Conservation (phyloP, 305 asterid species). For the Fraxinus latifolia region DNA sequence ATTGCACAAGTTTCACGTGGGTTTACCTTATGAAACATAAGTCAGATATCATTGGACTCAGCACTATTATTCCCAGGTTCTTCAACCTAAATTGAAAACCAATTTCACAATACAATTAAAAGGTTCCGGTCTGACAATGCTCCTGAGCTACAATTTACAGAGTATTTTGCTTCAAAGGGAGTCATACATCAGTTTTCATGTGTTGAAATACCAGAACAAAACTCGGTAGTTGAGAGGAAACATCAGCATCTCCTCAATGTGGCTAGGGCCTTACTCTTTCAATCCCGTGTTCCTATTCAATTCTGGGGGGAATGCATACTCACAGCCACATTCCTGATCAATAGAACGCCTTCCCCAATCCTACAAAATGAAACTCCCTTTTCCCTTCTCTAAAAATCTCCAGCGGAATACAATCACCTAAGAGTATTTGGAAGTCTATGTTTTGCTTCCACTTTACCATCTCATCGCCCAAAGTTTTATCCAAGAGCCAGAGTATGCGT, state of each 20-base stretch:
- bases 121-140: background rate
- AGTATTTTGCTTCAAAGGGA: background rate
- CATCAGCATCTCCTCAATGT: background rate
- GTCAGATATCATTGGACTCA: background rate
- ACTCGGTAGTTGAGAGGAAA: background rate
- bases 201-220: background rate
- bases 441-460: background rate
- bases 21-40: background rate
- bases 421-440: background rate
- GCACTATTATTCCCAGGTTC: background rate
- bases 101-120: background rate
- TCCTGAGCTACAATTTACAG: background rate
- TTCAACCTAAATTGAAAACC: background rate
- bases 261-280: background rate
- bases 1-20: background rate
- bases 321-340: background rate
- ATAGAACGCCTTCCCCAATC: background rate
- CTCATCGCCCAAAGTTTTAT: background rate
- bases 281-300: background rate
- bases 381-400: background rate
- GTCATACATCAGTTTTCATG: background rate
- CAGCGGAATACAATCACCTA: background rate
- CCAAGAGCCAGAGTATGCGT: background rate
- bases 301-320: background rate
- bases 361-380: background rate